Base-by-base conservation (phyloP, 2,329 filamentous ascomycete species). In the Verticillium klebahnii region DNA sequence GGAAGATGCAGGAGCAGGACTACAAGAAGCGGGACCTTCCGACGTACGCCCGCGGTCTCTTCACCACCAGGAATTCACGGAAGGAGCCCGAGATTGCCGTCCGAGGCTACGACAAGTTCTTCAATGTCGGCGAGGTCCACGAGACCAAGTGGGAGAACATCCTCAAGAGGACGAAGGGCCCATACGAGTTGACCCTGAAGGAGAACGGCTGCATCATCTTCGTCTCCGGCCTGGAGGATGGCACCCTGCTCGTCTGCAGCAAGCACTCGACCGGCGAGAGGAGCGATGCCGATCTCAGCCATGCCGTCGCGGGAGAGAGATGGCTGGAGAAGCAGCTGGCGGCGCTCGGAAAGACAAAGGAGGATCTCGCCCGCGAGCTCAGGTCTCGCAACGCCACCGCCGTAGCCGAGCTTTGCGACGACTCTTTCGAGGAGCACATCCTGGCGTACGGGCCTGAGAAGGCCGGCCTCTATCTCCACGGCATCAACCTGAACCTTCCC, bases 151-250 rank as follows among this genome's bases (percentile, higher is more conserved):
- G 95, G 95, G 75, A 80, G 17, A 91, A 89, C 70, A 92, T 99
- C 63, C 81, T 89, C 71, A 76, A 77, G 32, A 83, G 90, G 61
- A 98, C 95, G 0, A 80, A 86, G 66, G 93, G 92, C 0, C 95
- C 95, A 0, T 99, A 98, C 69, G 95, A 99, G 77, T 80, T 99
- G 61, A 98, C 93, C 62, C 86, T 98, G 59, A 99, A 99, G 78
- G 95, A 99, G 77, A 99, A 99, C 70, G 95, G 95, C n/a, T 99
- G 95, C 75, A 99, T 99, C 75, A 97, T 99, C 68, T 99, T 99
- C 79, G 88, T 99, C 55, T 89, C 93, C 17, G 95, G 93, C 15
- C 81, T 99, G 25, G 91, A 96, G 70, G 93, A 97, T 69, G 93
- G 87, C 39, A 92, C 91, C 1, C 80, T 99, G 11, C 81, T 99